Evolutionary conservation across 257 asterid species (phyloP).

Genomic region (Przewalskia tangutica): DNA sequence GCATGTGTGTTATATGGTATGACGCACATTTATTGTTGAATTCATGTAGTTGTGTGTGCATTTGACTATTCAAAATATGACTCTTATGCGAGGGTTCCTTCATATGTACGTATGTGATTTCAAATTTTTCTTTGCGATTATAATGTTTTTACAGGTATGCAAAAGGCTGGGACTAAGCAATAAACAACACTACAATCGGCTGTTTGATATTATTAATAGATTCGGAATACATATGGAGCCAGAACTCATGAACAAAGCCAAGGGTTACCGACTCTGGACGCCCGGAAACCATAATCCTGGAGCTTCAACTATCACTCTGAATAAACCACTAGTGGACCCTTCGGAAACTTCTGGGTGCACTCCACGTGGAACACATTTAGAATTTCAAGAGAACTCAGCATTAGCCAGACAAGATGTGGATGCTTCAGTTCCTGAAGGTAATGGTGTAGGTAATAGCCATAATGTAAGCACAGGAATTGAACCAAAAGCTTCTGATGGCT

Average conservation of each 20-base stretch:
- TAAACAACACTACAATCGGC: constrained; percentile 63
- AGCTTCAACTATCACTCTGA: constrained; percentile 24
- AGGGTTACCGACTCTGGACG: constrained; percentile 76
- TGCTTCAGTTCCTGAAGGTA: constrained; percentile 28
- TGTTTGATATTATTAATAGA: constrained; percentile 43
- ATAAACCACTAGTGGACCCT: constrained; percentile 18
- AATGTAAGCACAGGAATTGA: constrained; percentile 22
- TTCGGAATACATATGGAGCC: constrained; percentile 56
- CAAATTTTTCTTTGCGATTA: not conserved
- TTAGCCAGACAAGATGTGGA: constrained; percentile 28
- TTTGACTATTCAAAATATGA: constrained; percentile 5
- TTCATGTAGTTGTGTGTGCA: not conserved
- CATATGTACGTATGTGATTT: not conserved
- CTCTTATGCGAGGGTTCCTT: not conserved
- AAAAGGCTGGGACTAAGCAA: constrained; percentile 65
- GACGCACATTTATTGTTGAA: not conserved
- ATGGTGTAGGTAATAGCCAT: constrained; percentile 12
- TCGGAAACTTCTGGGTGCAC: constrained; percentile 23
- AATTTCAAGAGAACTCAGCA: constrained; percentile 24
- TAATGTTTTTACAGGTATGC: constrained; percentile 43
- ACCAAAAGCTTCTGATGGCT: constrained; percentile 29
- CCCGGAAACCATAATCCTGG: constrained; percentile 45
- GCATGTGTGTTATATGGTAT: not conserved
- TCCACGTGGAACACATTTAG: constrained; percentile 19
- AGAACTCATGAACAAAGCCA: constrained; percentile 49